phyloP scores from a whole-genome alignment of 2,329 filamentous ascomycete species.

The Talaromyces sp. region DNA sequence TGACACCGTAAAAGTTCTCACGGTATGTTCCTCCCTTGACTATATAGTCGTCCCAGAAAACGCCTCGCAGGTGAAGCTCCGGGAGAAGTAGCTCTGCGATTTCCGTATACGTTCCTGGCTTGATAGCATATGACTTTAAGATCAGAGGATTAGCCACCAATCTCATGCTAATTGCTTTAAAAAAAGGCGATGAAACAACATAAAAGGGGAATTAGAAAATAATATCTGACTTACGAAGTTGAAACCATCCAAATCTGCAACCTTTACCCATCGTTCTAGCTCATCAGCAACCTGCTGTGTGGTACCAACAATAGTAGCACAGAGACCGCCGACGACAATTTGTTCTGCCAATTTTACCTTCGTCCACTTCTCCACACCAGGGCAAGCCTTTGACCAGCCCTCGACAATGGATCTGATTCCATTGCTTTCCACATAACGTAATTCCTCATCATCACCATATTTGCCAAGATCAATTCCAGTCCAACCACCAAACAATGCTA shows the following conservation, averaged over 20 bases:
- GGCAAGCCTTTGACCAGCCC: constrained; percentile 46
- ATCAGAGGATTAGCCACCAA: too few relatives aligned
- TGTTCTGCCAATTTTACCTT: constrained; percentile 43
- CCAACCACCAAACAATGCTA: constrained; percentile 56
- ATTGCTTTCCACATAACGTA: constrained; percentile 50
- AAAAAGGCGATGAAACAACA: too few relatives aligned
- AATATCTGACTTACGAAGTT: constrained; percentile 22
- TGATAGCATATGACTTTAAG: constrained; percentile 41
- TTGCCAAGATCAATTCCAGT: constrained; percentile 58
- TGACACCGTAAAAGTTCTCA: constrained; percentile 33
- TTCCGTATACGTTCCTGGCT: constrained; percentile 50
- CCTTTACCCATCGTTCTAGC: constrained; percentile 44
- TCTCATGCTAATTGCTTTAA: too few relatives aligned
- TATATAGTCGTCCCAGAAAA: constrained; percentile 36
- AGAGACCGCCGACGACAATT: constrained; percentile 47
- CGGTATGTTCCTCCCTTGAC: constrained; percentile 33
- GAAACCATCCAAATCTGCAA: constrained; percentile 40
- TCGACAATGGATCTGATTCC: constrained; percentile 49
- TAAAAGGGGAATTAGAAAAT: too few relatives aligned
- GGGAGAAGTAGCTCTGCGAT: constrained; percentile 49
- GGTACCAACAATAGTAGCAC: constrained; percentile 46
- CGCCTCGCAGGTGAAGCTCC: constrained; percentile 33
- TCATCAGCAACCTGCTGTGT: constrained; percentile 45
- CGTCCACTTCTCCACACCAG: constrained; percentile 45
- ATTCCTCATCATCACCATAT: constrained; percentile 55